Base-by-base conservation (phyloP, 805 yeast genomes). In the Candida nanaspora region DNA sequence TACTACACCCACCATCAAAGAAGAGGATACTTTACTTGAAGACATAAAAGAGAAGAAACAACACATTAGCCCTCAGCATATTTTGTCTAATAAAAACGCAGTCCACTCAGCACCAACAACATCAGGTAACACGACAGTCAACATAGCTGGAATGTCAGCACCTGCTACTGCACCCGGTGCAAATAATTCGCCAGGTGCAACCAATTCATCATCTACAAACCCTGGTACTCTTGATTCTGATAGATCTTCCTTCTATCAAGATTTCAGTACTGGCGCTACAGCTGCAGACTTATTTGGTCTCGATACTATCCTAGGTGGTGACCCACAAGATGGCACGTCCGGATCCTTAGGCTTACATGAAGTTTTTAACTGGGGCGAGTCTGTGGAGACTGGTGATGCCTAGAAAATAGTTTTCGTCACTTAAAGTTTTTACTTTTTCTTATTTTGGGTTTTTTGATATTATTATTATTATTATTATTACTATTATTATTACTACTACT, bases 231-330 rank as follows among this genome's bases (percentile, higher is more conserved):
- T 16, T 14, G 36, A 39, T 27, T 32, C 41, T n/a, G 40, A 33
- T 35, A 43, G 42, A 18, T 45, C 50, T 23, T 47, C 48, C 13
- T 51, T 59, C 23, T 39, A 54, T 6, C 55, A 53, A 27, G 57
- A 52, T 44, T 68, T 66, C 37, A 39, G 61, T 28, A 56, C 58
- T 28, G 68, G 64, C 30, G 15, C 25, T 11, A 20, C 27, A 4
- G 62, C 65, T 29, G 56, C 47, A 33, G 69, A 65, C 33, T 51
- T 62, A 27, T 69, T 70, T 54, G 74, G 68, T 47, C 61, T 69
- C 46, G 70, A 70, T 45, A 61, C 68, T 4, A 63, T 71, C 40
- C 49, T 72, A 41, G 68, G 63, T 37, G 67, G 70, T 9, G 70
- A 65, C 41, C 61, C 54, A 38, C 64, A 47, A 33, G 62, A 58